Evolutionary conservation across 768 basidiomycete genomes (phyloP).

Genomic region (Russula virescens): DNA sequence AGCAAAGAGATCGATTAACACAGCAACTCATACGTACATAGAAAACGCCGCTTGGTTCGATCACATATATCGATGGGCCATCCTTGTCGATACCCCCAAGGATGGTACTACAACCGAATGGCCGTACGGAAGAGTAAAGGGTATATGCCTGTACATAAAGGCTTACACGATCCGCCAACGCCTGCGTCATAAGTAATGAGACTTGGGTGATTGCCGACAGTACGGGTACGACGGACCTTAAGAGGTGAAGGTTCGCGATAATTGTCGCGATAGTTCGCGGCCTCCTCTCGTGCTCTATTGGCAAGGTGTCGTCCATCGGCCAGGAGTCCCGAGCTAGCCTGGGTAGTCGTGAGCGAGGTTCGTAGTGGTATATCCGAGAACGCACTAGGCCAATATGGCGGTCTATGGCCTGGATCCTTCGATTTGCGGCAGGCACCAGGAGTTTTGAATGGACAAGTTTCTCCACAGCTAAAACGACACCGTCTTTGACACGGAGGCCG

Average conservation of each 20-base stretch:
- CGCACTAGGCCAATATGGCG: slow-evolving; percentile 87
- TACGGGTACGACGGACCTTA: slow-evolving; percentile 48
- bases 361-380: not conserved
- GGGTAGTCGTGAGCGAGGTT: not conserved
- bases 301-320: slow-evolving; percentile 90
- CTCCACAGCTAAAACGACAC: slow-evolving; percentile 94
- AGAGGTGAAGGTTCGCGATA: slow-evolving; percentile 73
- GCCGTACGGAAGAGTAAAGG: slow-evolving; percentile 94
- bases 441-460: slow-evolving; percentile 95
- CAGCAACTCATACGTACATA: slow-evolving; percentile 47
- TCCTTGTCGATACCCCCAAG: slow-evolving; percentile 84
- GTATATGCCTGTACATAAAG: slow-evolving; percentile 95
- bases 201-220: not conserved
- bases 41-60: slow-evolving; percentile 93
- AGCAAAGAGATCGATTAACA: not conserved
- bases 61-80: slow-evolving; percentile 80
- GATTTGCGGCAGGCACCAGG: slow-evolving; percentile 86
- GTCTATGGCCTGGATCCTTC: slow-evolving; percentile 90
- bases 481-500: slow-evolving; percentile 90
- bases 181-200: slow-evolving; percentile 31
- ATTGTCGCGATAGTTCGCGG: slow-evolving; percentile 59
- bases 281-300: slow-evolving; percentile 81
- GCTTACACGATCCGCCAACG: slow-evolving; percentile 70
- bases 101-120: slow-evolving; percentile 93
- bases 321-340: slow-evolving; percentile 91